Base-by-base conservation (phyloP, 1,284 basidiomycete genomes). In the Sporisorium exsertum region DNA sequence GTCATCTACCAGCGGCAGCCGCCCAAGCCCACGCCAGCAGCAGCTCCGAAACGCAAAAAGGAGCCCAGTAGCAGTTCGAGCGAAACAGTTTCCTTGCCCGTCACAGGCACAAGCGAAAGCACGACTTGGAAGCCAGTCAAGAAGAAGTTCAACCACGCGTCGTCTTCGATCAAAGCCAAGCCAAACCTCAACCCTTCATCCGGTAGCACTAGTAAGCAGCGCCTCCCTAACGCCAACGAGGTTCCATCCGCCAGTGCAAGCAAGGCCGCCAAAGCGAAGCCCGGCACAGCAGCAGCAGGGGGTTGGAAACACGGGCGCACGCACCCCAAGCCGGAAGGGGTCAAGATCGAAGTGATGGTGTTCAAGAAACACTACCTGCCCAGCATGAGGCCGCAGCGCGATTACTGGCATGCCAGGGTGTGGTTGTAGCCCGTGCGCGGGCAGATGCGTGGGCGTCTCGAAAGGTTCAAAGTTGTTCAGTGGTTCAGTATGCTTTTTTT, bases 291-390 rank as follows among this genome's bases (percentile, higher is more conserved):
- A 12, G 32, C 32, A 6, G n/a, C n/a, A n/a, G n/a, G n/a, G n/a
- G n/a, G n/a, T n/a, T n/a, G n/a, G n/a, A n/a, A n/a, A n/a, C n/a
- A n/a, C n/a, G n/a, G n/a, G n/a, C n/a, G n/a, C 32, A 32, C 32
- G 32, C 35, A 15, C 4, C 45, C 32, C 32, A 40, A 49, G 24
- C 56, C 59, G 4, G 42, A 65, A 16, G 29, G 29, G 13, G 29
- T 58, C 50, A 72, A 59, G 35, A 62, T 55, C n/a, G 12, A 61
- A 16, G 18, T 61, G n/a, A 40, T 72, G 13, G 59, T 72, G 8
- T 65, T 22, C 58, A 72, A 59, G 43, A 65, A 72, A 35, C 63
- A 22, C 6, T 72, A 37, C 51, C 8, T 22, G 51, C 63, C 63
- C 1, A 58, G 50, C 51, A 58, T 51, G 42, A n/a, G 69, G 32